Evolutionary conservation across 140 eudicot genomes (phyloP).

Genomic region (Oenanthe javanica): DNA sequence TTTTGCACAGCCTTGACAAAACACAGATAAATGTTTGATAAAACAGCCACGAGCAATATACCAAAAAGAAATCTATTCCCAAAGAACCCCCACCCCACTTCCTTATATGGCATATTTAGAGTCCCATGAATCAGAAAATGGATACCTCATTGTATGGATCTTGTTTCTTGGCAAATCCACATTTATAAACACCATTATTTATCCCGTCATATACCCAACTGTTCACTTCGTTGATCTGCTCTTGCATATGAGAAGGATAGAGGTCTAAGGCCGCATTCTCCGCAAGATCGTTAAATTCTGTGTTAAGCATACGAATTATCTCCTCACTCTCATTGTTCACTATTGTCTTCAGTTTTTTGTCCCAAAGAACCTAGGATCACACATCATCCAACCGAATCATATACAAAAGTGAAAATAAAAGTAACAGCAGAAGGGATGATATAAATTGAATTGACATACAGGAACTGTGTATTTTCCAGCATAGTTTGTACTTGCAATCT

Average conservation of each 20-base stretch:
- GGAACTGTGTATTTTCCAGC: slow-evolving; percentile 88
- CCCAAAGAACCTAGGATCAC: slow-evolving; percentile 76
- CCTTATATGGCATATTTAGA: not conserved
- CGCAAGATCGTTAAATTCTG: slow-evolving; percentile 80
- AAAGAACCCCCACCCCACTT: not conserved
- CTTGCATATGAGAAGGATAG: slow-evolving; percentile 67
- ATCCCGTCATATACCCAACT: slow-evolving; percentile 67
- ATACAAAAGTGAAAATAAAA: not conserved
- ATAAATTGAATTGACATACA: slow-evolving; percentile 32
- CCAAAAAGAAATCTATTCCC: not conserved
- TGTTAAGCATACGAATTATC: slow-evolving; percentile 82
- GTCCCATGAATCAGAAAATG: not conserved
- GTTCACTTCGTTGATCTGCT: slow-evolving; percentile 60
- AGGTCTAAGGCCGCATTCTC: slow-evolving; percentile 71
- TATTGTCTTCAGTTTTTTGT: slow-evolving; percentile 68
- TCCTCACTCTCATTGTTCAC: slow-evolving; percentile 92
- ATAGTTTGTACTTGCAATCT: slow-evolving; percentile 73
- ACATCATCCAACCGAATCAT: slow-evolving; percentile 12
- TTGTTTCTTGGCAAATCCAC: slow-evolving; percentile 94
- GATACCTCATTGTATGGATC: slow-evolving; percentile 84
- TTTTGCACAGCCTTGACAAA: slow-evolving; percentile 63
- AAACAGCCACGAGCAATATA: not conserved
- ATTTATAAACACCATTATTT: slow-evolving; percentile 84
- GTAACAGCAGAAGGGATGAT: not conserved
- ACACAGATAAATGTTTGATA: not conserved